Evolutionary conservation across 2,329 filamentous ascomycete genomes (phyloP).

Genomic region (Fusarium duplospermum): DNA sequence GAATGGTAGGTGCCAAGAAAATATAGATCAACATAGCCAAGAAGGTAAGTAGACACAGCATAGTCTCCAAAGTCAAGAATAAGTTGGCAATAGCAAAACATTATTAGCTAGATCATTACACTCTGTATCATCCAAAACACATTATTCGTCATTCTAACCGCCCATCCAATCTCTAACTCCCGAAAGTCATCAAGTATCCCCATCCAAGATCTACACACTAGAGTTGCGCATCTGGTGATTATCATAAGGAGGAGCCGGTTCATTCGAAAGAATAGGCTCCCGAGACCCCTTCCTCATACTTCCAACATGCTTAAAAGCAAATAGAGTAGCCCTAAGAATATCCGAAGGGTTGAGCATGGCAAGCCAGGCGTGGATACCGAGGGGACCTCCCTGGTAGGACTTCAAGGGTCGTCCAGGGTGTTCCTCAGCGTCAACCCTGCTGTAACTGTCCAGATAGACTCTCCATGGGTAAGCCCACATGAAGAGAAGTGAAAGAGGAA

Average conservation of each 20-base stretch:
- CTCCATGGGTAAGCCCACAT: slow-evolving; percentile 33
- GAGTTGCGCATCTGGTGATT: neutral
- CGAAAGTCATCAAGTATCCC: neutral
- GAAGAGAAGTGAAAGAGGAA: slow-evolving; percentile 36
- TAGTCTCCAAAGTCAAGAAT: no score
- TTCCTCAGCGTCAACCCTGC: slow-evolving; percentile 14
- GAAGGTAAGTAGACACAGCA: fast-evolving
- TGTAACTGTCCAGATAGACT: slow-evolving; percentile 20
- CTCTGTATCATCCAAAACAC: neutral
- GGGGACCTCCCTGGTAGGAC: slow-evolving; percentile 29
- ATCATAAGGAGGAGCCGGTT: neutral
- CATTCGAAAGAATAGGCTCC: neutral
- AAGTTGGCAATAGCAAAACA: neutral
- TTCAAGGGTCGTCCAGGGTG: neutral
- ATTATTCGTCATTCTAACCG: neutral
- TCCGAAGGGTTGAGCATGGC: slow-evolving; percentile 33
- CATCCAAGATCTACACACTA: neutral
- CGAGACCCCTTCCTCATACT: neutral
- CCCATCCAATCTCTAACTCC: no score
- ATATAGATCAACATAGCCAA: neutral
- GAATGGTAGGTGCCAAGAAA: neutral
- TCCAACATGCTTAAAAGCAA: slow-evolving; percentile 11
- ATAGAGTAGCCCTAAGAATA: slow-evolving; percentile 25
- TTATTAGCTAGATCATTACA: neutral
- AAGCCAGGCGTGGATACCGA: slow-evolving; percentile 30